A percentile compares a stretch with the other conserved stretches of the same genome.
Conservation (phyloP, 2,329 filamentous ascomycete species). For the Botryotinia calthae region DNA sequence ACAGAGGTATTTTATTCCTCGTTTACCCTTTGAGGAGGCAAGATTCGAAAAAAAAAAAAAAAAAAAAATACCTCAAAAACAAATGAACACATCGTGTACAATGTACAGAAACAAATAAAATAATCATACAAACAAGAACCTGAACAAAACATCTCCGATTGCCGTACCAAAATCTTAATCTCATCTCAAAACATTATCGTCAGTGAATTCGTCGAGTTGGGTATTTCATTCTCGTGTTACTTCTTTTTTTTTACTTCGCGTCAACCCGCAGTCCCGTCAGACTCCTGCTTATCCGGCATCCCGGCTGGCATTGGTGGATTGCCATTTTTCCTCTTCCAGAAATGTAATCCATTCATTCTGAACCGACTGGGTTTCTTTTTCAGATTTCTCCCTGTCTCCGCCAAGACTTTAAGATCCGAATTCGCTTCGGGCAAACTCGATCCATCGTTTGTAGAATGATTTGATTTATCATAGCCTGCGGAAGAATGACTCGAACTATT, state of each 20-base stretch:
- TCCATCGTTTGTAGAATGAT: slow-evolving; percentile 20
- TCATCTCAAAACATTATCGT: slow-evolving; percentile 24
- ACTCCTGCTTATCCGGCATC: slow-evolving; percentile 10
- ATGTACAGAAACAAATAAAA: slow-evolving; percentile 19
- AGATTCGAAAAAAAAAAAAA: not conserved
- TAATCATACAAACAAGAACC: slow-evolving; percentile 23
- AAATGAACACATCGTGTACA: slow-evolving; percentile 17
- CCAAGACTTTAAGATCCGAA: slow-evolving; percentile 41
- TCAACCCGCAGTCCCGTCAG: slow-evolving; percentile 16
- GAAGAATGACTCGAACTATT: slow-evolving; percentile 30
- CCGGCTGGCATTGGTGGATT: slow-evolving; percentile 32
- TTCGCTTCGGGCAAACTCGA: slow-evolving; percentile 16
- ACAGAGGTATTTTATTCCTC: slow-evolving; percentile 17
- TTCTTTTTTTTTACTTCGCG: not conserved
- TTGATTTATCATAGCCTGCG: slow-evolving; percentile 17
- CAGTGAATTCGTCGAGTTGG: slow-evolving; percentile 15
- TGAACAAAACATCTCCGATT: slow-evolving; percentile 15
- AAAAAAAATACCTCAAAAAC: slow-evolving; percentile 9
- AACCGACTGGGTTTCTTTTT: slow-evolving; percentile 64
- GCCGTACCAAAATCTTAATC: slow-evolving; percentile 19
- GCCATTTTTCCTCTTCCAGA: slow-evolving; percentile 38
- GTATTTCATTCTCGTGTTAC: slow-evolving; percentile 6
- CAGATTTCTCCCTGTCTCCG: slow-evolving; percentile 49
- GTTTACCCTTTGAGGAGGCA: not conserved
- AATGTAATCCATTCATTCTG: slow-evolving; percentile 50